Base-by-base conservation (phyloP, 371 early-diverging fungal species). In the Cokeromyces recurvatus region DNA sequence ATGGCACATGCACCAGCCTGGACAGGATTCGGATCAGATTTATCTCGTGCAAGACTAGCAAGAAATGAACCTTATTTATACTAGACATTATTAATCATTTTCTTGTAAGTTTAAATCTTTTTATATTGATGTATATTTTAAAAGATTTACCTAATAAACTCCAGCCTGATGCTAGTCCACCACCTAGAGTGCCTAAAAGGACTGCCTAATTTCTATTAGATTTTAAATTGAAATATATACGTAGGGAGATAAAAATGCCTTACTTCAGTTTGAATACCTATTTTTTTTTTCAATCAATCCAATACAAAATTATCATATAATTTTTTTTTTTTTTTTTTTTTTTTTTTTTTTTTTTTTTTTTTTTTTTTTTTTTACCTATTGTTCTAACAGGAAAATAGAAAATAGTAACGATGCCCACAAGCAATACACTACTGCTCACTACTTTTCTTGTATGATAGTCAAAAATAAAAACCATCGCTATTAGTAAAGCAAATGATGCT, bases 51-150 rank as follows among this genome's bases (percentile, higher is more conserved):
- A 12, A 68, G 39, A 38, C 62, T 54, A 29, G 66, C 63, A 27
- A 62, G 53, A 38, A 46, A 72, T 32, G 54, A 48, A 20, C 55
- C 69, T 69, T n/a, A n/a, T n/a, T n/a, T n/a, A n/a, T n/a, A n/a
- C n/a, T n/a, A n/a, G n/a, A n/a, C n/a, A n/a, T n/a, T n/a, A n/a
- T n/a, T n/a, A n/a, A 32, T 32, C 1, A 19, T 16, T 9, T 17
- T 15, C 4, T 8, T 41, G 34, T 36, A 11, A 21, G n/a, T 10
- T 19, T 7, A n/a, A 38, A 34, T 34, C 19, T 32, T 16, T 14
- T 15, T 34, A n/a, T n/a, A n/a, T n/a, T 19, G 12, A 1, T 19
- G 11, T 6, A 12, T 7, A n/a, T n/a, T n/a, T n/a, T n/a, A n/a
- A n/a, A n/a, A n/a, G n/a, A n/a, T 23, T 0, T 41, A 54, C 70